Evolutionary conservation across 1,284 basidiomycete genomes (phyloP).

Genomic region (Ganoderma boninense): DNA sequence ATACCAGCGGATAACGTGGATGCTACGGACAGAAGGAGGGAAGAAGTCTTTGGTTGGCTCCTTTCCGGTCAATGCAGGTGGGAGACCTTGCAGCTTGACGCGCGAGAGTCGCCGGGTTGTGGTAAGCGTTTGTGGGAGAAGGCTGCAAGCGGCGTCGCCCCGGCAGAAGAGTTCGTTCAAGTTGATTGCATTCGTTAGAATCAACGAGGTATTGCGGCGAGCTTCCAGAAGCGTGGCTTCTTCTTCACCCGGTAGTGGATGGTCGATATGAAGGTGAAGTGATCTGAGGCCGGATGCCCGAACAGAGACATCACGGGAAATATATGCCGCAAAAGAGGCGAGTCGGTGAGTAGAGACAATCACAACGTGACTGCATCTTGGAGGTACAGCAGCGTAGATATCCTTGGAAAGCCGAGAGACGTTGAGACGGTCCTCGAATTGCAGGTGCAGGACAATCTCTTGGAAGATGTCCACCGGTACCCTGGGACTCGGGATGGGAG

Average conservation of each 20-base stretch:
- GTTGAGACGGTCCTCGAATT: background rate
- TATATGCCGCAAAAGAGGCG: background rate
- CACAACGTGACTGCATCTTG: background rate
- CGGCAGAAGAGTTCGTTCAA: background rate
- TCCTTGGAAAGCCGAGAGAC: background rate
- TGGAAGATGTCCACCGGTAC: background rate
- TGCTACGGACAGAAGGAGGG: background rate
- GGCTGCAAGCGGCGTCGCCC: background rate
- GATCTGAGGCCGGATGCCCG: background rate
- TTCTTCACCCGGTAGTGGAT: too few relatives aligned
- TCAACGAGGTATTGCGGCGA: too few relatives aligned
- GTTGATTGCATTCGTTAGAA: background rate
- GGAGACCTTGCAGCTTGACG: background rate
- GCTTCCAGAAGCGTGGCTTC: too few relatives aligned
- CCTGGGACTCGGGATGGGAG: background rate
- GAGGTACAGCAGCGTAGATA: background rate
- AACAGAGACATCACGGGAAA: background rate
- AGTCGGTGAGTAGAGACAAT: background rate
- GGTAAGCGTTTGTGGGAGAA: background rate
- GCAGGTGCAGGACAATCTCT: background rate
- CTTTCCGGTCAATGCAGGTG: background rate
- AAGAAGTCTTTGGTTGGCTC: background rate
- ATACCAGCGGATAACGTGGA: background rate
- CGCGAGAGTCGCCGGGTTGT: background rate
- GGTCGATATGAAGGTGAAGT: background rate